These are phyloP conservation scores for Strigomonas culicis DNA, from an alignment of 208 protist species.

Conservation along the genomic window DNA sequence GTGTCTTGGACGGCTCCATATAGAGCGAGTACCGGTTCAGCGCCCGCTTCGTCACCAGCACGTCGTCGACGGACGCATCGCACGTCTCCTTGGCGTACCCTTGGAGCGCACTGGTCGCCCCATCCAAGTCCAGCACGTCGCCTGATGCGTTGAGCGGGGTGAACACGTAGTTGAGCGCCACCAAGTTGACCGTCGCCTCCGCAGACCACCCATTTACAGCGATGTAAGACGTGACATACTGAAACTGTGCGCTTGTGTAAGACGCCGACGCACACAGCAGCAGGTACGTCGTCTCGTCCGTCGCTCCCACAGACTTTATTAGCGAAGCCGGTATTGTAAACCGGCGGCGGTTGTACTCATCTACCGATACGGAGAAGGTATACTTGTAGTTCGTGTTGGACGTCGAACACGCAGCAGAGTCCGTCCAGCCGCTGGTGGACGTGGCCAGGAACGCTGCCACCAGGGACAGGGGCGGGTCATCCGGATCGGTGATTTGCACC, in stretches of 20 bases:
- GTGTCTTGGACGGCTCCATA: slow-evolving; percentile 23
- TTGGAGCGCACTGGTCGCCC: background rate
- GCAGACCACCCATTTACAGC: slow-evolving; percentile 27
- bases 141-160: slow-evolving; percentile 6
- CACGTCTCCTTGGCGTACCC: slow-evolving; percentile 17
- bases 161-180: background rate
- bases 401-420: background rate
- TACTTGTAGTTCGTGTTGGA: slow-evolving; percentile 2
- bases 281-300: slow-evolving; percentile 24
- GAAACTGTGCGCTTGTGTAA: slow-evolving; percentile 26
- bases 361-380: slow-evolving; percentile 23
- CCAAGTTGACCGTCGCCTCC: background rate
- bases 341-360: slow-evolving; percentile 36
- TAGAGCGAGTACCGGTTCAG: slow-evolving; percentile 34
- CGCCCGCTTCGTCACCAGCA: slow-evolving; percentile 29
- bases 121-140: background rate
- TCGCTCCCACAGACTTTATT: slow-evolving; percentile 21
- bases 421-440: slow-evolving; percentile 8
- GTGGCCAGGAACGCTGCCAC: slow-evolving; percentile 31
- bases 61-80: slow-evolving; percentile 17
- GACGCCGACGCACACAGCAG: slow-evolving; percentile 54
- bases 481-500: slow-evolving; percentile 51
- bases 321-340: slow-evolving; percentile 30
- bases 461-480: slow-evolving; percentile 42
- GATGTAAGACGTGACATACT: slow-evolving; percentile 47